Base-by-base conservation (phyloP, 2,329 filamentous ascomycete species). In the Fonsecaea erecta region DNA sequence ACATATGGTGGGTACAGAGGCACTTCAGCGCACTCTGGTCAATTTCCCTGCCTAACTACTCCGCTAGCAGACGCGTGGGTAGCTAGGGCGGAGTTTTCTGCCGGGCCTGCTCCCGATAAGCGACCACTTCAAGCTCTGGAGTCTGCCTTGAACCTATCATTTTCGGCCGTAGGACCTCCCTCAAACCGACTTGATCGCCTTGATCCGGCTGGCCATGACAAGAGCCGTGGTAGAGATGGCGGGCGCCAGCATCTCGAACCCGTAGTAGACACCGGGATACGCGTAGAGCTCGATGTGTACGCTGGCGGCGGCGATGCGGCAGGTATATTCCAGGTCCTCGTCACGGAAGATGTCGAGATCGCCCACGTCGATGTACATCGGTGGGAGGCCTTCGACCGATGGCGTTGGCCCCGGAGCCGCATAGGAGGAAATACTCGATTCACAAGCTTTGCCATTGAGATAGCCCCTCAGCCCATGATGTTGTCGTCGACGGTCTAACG, bases 251-350 rank as follows among this genome's bases (percentile, higher is more conserved):
- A 69, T 55, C 54, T 82, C 79, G 62, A 78, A 81, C 3, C 71
- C 74, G 72, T 83, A 79, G 34, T 75, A 77, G 14, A 78, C 72
- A 1, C 79, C 78, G 0, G 78, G 77, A 72, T 79, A 80, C 4
- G 83, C 73, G 70, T 82, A 80, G 48, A 82, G 67, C 67, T 83
- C 79, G 5, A 74, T 73, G 34, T 75, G 72, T n/a, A 81, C 78
- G 24, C 79, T 79, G 12, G 75, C 76, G n/a, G 73, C 74, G 64
- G 77, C 78, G 35, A 83, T 68, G 57, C 73, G 76, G 26, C 68
- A 71, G 14, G 79, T 80, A 70, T 78, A 82, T 24, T 74, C 73
- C 18, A 82, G 62, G 53, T 72, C 73, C 64, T 83, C 65, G 8
- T 81, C 77, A 2, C 78, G 73, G 65, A 83, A 82, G 32, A 80